A percentile compares a stretch with the other conserved stretches of the same genome.
Conservation (phyloP, 2,329 filamentous ascomycete species). For the Diplodia sapinea region DNA sequence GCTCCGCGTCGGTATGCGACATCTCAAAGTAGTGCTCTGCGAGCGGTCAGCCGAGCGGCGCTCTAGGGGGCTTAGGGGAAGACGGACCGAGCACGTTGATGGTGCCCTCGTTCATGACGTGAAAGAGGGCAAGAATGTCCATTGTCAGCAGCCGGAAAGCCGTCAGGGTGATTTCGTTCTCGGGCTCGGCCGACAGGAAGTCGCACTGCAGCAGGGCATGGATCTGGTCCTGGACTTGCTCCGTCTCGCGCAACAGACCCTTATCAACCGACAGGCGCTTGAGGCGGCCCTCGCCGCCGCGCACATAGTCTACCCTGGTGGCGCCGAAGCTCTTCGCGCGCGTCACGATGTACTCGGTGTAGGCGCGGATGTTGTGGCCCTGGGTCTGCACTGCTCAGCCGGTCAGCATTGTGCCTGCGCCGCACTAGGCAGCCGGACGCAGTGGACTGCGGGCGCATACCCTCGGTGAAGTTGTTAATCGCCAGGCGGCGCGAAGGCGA, state of each 20-base stretch:
- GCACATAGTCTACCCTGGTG: slow-evolving; percentile 88
- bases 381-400: slow-evolving; percentile 80
- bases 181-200: slow-evolving; percentile 83
- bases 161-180: slow-evolving; percentile 95
- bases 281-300: slow-evolving; percentile 78
- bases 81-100: slow-evolving; percentile 90
- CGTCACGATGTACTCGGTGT: slow-evolving; percentile 83
- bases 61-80: slow-evolving; percentile 11
- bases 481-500: slow-evolving; percentile 78
- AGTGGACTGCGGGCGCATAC: slow-evolving; percentile 58
- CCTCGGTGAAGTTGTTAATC: slow-evolving; percentile 90
- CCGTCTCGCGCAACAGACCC: slow-evolving; percentile 88
- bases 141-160: slow-evolving; percentile 91
- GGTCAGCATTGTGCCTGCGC: slow-evolving; percentile 17
- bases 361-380: slow-evolving; percentile 90
- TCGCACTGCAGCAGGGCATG: slow-evolving; percentile 86
- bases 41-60: slow-evolving; percentile 35
- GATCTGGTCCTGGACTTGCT: slow-evolving; percentile 87
- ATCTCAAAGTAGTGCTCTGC: slow-evolving; percentile 97
- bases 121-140: slow-evolving; percentile 87
- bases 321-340: slow-evolving; percentile 82
- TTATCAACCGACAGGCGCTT: slow-evolving; percentile 90
- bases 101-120: slow-evolving; percentile 93
- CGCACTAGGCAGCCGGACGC: slow-evolving; percentile 12
- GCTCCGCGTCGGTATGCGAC: slow-evolving; percentile 90